These are phyloP conservation scores for Apiospora malaysiana DNA, from an alignment of 2,329 filamentous ascomycete genomes.

Conservation along the genomic window DNA sequence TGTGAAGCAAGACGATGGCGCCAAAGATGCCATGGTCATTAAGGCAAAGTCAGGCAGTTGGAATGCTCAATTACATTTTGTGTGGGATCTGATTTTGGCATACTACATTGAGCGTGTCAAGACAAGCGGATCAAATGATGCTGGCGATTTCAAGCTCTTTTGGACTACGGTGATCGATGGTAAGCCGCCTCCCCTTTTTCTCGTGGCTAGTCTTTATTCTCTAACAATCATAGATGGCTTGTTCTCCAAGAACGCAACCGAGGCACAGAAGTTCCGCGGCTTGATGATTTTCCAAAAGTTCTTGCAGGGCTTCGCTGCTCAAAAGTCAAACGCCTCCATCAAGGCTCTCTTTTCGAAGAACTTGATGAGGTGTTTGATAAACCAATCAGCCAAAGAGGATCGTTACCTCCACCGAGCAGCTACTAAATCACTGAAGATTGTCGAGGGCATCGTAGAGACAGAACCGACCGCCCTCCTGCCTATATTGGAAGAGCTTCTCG, in stretches of 20 bases:
- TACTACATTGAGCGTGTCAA: conserved; percentile 49
- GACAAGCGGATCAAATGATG: conserved; percentile 39
- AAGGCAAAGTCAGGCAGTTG: conserved; percentile 73
- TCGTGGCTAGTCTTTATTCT: background rate
- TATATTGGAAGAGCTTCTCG: conserved; percentile 72
- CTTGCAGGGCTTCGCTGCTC: conserved; percentile 57
- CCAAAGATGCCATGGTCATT: conserved; percentile 46
- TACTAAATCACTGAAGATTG: conserved; percentile 73
- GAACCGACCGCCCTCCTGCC: conserved; percentile 64
- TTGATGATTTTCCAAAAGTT: conserved; percentile 86
- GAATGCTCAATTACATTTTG: conserved; percentile 83
- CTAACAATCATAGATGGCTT: conserved; percentile 67
- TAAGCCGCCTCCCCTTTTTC: conserved; percentile 50
- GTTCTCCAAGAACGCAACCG: conserved; percentile 81
- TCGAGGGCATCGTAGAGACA: conserved; percentile 69
- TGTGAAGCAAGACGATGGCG: conserved; percentile 57
- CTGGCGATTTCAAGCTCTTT: conserved; percentile 72
- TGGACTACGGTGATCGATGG: conserved; percentile 89
- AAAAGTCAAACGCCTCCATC: conserved; percentile 51
- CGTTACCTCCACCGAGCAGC: conserved; percentile 82
- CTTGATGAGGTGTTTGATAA: conserved; percentile 80
- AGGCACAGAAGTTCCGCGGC: conserved; percentile 90
- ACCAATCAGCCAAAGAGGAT: conserved; percentile 79
- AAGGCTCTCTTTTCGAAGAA: conserved; percentile 80
- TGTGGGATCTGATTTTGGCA: conserved; percentile 80